A percentile compares a stretch with the other conserved stretches of the same genome.
Conservation (phyloP, 148 eudicot species). For the Rhododendron williamsianum region DNA sequence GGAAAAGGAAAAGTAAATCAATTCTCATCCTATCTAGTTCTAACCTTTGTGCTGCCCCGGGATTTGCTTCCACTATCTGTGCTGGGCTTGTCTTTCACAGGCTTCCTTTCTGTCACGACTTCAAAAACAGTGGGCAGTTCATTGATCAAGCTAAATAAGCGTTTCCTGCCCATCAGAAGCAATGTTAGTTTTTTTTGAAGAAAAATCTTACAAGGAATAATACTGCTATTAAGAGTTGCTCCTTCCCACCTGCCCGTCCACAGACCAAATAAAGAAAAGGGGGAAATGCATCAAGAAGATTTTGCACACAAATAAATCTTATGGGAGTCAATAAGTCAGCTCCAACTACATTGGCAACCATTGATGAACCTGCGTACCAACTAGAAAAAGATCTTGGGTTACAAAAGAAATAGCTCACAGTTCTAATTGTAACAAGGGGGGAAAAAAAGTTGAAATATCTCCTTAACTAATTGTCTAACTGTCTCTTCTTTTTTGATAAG, state of each 20-base stretch:
- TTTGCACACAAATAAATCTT: background rate
- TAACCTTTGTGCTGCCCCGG: conserved; percentile 68
- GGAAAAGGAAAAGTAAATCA: background rate
- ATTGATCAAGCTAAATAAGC: conserved; percentile 70
- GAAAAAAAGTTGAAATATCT: background rate
- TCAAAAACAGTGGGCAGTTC: conserved; percentile 77
- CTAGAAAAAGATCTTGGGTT: background rate
- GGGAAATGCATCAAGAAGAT: background rate
- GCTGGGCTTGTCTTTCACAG: conserved; percentile 66
- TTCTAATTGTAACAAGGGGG: background rate
- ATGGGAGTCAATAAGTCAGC: background rate
- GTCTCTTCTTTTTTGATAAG: background rate
- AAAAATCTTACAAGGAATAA: background rate
- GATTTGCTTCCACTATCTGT: conserved; percentile 81
- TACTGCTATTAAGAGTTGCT: background rate
- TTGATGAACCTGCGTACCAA: background rate
- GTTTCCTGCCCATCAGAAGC: conserved; percentile 54
- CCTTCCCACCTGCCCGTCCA: background rate
- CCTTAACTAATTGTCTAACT: background rate
- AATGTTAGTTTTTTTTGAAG: conserved; percentile 1
- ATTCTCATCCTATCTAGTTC: conserved; percentile 3
- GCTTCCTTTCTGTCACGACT: conserved; percentile 60
- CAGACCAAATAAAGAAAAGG: background rate
- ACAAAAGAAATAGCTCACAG: background rate
- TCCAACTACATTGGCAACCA: conserved; percentile 2